Evolutionary conservation across 2,329 filamentous ascomycete species (phyloP).

Genomic region (Berkeleyomyces basicola): DNA sequence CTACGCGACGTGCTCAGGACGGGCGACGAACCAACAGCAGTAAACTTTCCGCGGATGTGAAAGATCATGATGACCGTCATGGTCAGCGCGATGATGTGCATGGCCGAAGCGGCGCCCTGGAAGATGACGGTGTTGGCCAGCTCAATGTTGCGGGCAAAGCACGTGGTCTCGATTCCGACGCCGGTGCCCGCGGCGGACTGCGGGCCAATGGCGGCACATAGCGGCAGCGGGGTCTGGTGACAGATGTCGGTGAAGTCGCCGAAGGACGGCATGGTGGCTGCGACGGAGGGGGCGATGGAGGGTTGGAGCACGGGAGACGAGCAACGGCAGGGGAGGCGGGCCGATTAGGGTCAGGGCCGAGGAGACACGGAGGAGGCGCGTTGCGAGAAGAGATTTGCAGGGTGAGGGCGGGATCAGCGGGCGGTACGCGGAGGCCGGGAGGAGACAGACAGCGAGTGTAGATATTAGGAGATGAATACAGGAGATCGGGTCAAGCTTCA

Average conservation of each 20-base stretch:
- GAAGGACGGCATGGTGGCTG: constrained; percentile 53
- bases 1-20: background rate
- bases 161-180: constrained; percentile 71
- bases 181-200: constrained; percentile 49
- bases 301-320: background rate
- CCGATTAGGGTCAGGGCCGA: background rate
- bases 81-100: constrained; percentile 75
- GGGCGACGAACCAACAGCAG: constrained; percentile 62
- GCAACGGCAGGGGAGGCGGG: background rate
- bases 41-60: constrained; percentile 94
- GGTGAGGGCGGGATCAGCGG: too few species aligned
- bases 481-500: background rate
- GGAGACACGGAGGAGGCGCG: too few species aligned
- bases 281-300: constrained; percentile 15
- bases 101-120: constrained; percentile 74
- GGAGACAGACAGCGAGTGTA: background rate
- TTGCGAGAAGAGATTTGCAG: too few species aligned
- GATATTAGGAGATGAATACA: background rate
- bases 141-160: constrained; percentile 90
- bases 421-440: background rate
- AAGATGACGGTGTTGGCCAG: constrained; percentile 98
- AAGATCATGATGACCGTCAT: constrained; percentile 98
- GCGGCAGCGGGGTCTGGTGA: constrained; percentile 64
- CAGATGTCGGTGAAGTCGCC: constrained; percentile 84
- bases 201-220: constrained; percentile 73